Percentiles rank a stretch among this genome's conserved stretches.
Conservation (phyloP, 805 yeast genomes). For the Blastobotrys mokoenaii region DNA sequence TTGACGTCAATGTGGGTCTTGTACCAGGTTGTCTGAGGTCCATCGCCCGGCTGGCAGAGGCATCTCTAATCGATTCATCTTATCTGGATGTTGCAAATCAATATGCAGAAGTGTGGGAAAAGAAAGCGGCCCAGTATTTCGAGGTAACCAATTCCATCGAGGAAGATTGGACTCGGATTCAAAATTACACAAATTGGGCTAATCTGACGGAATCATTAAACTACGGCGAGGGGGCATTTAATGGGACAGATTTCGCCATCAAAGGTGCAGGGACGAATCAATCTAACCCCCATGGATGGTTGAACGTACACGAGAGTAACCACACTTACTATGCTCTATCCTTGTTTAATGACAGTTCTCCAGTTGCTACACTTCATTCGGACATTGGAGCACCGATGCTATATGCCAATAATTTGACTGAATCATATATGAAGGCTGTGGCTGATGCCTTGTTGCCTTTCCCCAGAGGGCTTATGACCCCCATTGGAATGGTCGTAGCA, state of each 20-base stretch:
- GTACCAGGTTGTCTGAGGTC: constrained; percentile 9
- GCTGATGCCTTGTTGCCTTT: constrained; percentile 7
- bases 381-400: constrained; percentile 5
- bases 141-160: constrained; percentile 2
- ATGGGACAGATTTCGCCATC: constrained; percentile 2
- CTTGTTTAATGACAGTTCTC: constrained; percentile 6
- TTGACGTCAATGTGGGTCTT: constrained; percentile 7
- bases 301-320: constrained; percentile 1
- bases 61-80: constrained; percentile 2
- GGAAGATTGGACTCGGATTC: background rate
- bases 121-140: constrained; percentile 5
- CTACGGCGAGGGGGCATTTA: constrained; percentile 8
- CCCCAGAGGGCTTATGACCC: constrained; percentile 8
- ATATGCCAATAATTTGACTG: constrained; percentile 6
- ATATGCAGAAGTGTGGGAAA: constrained; percentile 9
- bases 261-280: background rate
- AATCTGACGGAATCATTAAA: constrained; percentile 1
- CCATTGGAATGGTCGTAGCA: constrained; percentile 10
- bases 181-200: constrained; percentile 5
- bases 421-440: constrained; percentile 7
- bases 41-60: constrained; percentile 7
- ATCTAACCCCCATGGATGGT: background rate
- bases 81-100: constrained; percentile 2
- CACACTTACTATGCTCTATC: constrained; percentile 6
- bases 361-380: constrained; percentile 5